A percentile compares a stretch with the other conserved stretches of the same genome.
phyloP scores from a whole-genome alignment of 305 asterid species.

The Rubia tinctorum region DNA sequence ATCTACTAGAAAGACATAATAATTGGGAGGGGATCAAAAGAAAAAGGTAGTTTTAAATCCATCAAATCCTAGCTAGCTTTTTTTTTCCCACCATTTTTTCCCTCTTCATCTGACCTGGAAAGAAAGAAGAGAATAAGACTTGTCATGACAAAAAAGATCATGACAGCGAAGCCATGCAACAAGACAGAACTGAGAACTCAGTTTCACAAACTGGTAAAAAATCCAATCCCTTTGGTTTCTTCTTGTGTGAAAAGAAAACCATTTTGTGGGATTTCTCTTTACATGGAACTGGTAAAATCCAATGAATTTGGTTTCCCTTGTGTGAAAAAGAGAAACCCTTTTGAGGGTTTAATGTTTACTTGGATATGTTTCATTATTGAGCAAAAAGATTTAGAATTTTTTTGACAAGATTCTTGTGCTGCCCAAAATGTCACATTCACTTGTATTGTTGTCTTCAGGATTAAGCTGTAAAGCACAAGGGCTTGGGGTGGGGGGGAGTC shows the following conservation, averaged over 20 bases:
- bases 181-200: neutral
- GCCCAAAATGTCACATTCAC: constrained; percentile 21
- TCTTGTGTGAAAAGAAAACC: neutral
- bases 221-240: neutral
- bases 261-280: neutral
- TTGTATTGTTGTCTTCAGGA: constrained; percentile 26
- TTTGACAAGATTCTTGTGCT: constrained; percentile 30
- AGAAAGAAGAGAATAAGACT: constrained; percentile 26
- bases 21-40: constrained; percentile 36
- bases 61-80: constrained; percentile 22
- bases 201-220: neutral
- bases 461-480: constrained; percentile 25
- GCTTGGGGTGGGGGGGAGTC: constrained; percentile 10
- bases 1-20: constrained; percentile 22
- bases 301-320: neutral
- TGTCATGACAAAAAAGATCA: constrained; percentile 23
- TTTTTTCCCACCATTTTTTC: constrained; percentile 19
- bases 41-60: constrained; percentile 23
- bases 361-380: constrained; percentile 3
- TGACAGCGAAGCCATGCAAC: constrained; percentile 23
- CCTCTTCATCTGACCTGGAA: constrained; percentile 34
- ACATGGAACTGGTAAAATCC: neutral
- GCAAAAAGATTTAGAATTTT: constrained; percentile 6
- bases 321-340: neutral
- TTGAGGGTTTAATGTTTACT: neutral